Evolutionary conservation across 2,329 filamentous ascomycete genomes (phyloP).

Genomic region (Cercospora sp.): DNA sequence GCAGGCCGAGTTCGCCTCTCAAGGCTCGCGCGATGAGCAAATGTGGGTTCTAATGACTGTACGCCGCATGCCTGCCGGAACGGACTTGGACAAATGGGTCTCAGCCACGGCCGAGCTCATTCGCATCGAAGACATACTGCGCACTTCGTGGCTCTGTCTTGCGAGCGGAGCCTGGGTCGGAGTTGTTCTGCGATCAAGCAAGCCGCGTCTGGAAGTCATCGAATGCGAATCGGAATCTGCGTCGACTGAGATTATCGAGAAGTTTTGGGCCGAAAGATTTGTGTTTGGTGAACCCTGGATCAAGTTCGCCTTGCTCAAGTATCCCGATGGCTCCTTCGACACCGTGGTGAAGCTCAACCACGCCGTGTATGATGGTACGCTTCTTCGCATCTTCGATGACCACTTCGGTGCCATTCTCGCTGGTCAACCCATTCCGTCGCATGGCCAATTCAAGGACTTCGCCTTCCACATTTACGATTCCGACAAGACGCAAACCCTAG

Average conservation of each 20-base stretch:
- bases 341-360: background rate
- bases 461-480: background rate
- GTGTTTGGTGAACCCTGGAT: background rate
- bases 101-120: background rate
- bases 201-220: background rate
- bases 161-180: background rate
- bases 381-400: background rate
- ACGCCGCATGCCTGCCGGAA: background rate
- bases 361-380: conserved; percentile 4
- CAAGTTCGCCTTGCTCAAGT: conserved; percentile 4
- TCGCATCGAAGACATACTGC: background rate
- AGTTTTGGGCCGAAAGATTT: background rate
- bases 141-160: background rate
- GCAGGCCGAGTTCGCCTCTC: background rate
- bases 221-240: background rate
- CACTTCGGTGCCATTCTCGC: background rate
- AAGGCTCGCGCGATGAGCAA: background rate
- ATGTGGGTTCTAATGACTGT: background rate
- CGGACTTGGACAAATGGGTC: background rate
- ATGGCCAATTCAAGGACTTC: background rate
- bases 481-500: background rate
- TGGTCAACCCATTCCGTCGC: background rate
- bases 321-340: conserved; percentile 1
- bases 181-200: background rate
- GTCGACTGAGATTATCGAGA: background rate